A percentile compares a stretch with the other conserved stretches of the same genome.
phyloP scores from a whole-genome alignment of 1,139 yeast genomes.

The Arxiozyma heterogenica region DNA sequence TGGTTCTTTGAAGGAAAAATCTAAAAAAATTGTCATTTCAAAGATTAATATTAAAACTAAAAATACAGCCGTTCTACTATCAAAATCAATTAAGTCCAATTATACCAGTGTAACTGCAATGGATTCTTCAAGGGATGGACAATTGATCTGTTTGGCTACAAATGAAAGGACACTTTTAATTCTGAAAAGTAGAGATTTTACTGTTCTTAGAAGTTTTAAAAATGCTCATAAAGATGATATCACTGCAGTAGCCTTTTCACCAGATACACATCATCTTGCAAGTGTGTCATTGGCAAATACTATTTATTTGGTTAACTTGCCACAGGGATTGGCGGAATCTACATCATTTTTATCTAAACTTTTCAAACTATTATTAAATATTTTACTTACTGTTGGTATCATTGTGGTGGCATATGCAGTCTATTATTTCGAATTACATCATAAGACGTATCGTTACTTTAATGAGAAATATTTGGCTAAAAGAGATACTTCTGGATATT shows the following conservation, averaged over 20 bases:
- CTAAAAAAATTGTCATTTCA: constrained; percentile 33
- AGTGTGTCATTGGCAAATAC: constrained; percentile 77
- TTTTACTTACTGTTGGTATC: constrained; percentile 36
- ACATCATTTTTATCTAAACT: constrained; percentile 34
- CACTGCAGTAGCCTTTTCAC: constrained; percentile 63
- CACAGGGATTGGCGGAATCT: constrained; percentile 41
- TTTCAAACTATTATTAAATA: constrained; percentile 40
- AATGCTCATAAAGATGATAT: constrained; percentile 75
- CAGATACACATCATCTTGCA: constrained; percentile 60
- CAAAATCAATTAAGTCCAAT: constrained; percentile 31
- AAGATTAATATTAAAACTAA: constrained; percentile 24
- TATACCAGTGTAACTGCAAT: constrained; percentile 59
- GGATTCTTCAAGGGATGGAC: constrained; percentile 38
- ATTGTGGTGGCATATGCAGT: constrained; percentile 35
- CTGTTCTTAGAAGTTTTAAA: constrained; percentile 41
- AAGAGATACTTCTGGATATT: constrained; percentile 31
- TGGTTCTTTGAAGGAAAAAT: constrained; percentile 41
- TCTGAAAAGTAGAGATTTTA: constrained; percentile 44
- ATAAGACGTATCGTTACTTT: constrained; percentile 13
- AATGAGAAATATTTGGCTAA: constrained; percentile 23
- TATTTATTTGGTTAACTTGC: constrained; percentile 53
- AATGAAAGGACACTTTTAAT: constrained; percentile 62
- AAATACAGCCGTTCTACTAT: constrained; percentile 33
- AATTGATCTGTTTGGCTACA: constrained; percentile 62
- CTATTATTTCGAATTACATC: constrained; percentile 37